These are phyloP conservation scores for Calonectria ilicicola DNA, from an alignment of 2,329 filamentous ascomycete genomes.

Conservation along the genomic window DNA sequence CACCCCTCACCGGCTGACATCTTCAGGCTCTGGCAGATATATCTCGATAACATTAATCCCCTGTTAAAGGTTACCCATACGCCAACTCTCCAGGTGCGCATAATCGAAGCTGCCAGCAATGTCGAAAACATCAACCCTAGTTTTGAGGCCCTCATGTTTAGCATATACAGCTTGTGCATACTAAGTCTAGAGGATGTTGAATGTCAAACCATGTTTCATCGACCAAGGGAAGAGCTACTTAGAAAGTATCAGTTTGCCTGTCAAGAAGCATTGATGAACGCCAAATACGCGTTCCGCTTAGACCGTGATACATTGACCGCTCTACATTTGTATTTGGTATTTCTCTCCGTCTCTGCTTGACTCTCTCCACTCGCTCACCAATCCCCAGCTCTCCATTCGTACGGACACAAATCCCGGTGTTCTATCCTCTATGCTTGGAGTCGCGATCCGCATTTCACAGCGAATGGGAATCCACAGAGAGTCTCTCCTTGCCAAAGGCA, in stretches of 20 bases:
- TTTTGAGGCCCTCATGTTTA: constrained; percentile 69
- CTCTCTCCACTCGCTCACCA: background rate
- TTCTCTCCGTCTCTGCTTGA: background rate
- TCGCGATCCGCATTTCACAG: constrained; percentile 68
- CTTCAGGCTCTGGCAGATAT: constrained; percentile 68
- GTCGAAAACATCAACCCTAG: constrained; percentile 50
- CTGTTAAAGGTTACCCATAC: constrained; percentile 69
- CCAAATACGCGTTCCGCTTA: constrained; percentile 49
- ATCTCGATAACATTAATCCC: constrained; percentile 69
- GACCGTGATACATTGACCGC: constrained; percentile 68
- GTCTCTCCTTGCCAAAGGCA: constrained; percentile 36
- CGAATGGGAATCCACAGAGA: constrained; percentile 68
- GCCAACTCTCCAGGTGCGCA: constrained; percentile 63
- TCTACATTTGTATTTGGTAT: constrained; percentile 66
- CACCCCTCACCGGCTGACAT: constrained; percentile 62
- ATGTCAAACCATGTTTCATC: constrained; percentile 55
- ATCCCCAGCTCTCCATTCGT: constrained; percentile 60
- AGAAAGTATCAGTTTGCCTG: constrained; percentile 59
- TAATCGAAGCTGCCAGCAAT: constrained; percentile 63
- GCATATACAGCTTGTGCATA: constrained; percentile 59
- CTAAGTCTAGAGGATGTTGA: constrained; percentile 56
- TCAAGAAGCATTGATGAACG: constrained; percentile 64
- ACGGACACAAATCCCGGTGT: constrained; percentile 59
- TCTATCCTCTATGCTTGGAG: constrained; percentile 62
- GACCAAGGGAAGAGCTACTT: constrained; percentile 54